Evolutionary conservation across 805 yeast genomes (phyloP), one percentile per base, ranked within the genome.

Genomic region (Teunomyces funiuensis): DNA sequence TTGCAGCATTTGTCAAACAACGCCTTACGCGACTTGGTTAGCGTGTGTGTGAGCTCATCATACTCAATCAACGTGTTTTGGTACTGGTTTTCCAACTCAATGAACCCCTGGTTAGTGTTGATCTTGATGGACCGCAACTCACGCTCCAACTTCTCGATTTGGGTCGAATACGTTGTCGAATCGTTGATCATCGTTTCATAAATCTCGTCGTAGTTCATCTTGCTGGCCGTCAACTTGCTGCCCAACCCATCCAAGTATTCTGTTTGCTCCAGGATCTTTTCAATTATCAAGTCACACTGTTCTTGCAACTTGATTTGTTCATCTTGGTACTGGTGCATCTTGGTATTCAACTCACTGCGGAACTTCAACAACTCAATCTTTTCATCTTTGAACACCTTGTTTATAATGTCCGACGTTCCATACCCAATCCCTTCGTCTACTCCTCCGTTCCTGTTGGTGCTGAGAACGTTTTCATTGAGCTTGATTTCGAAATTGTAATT

Each of bases 141-240:
- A 27, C 77, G 69, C 47, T 82, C 85, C 40, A 80, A 59, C 54
- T 76, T 74, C 57, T 83, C 90, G 39, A 81, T 74, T 55, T 84
- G 85, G n/a, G 82, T 75, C 40, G 77, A 74, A 43, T 79, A 76
- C 28, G 77, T 63, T 27, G 74, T 67, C 19, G 74, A 63, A 47
- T 80, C 80, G 49, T 77, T 66, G 33, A 71, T 64, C 79, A 76
- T 73, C 33, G 74, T 66, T 48, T 77, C 82, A 51, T 74, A 74
- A 8, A 78, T 62, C 39, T 77, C 79, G 36, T 82, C 86, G 45
- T 76, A 78, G 22, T 70, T 71, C 15, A 74, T 63, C 51, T 79
- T 80, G 19, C 69, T 61, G 15, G 76, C 72, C 0, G 79, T 65
- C 26, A 85, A 65, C 42, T 72, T 72, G 7, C 81, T 77, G 49